Evolutionary conservation across 768 basidiomycete species (phyloP), one percentile per base, ranked within the genome.

Genomic region (Paxillus involutus): DNA sequence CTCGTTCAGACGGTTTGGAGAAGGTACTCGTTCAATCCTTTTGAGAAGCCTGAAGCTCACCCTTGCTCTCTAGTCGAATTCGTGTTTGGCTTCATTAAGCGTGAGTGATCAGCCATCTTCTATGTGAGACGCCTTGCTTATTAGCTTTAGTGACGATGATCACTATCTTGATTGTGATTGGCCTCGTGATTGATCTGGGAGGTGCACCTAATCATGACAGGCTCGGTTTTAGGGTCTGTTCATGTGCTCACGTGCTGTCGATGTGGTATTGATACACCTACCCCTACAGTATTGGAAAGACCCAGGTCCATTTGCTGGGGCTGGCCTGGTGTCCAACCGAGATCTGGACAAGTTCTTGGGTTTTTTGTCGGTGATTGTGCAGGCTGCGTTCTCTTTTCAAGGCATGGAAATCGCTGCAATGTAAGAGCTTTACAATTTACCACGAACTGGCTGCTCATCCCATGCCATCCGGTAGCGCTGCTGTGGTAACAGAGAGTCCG

Each of bases 401-500:
- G n/a, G n/a, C n/a, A n/a, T n/a, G n/a, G n/a, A n/a, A n/a, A n/a
- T n/a, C n/a, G n/a, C n/a, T n/a, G n/a, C n/a, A n/a, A n/a, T n/a
- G n/a, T n/a, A n/a, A n/a, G n/a, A n/a, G n/a, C n/a, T n/a, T n/a
- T n/a, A n/a, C n/a, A n/a, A n/a, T n/a, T n/a, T n/a, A n/a, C n/a
- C n/a, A n/a, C n/a, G n/a, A n/a, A n/a, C n/a, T n/a, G n/a, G n/a
- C n/a, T n/a, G n/a, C 45, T 53, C 47, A 53, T 44, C 30, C n/a
- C 24, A 58, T 52, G 52, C 21, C 62, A 3, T 46, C 56, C 19
- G 56, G 43, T 49, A 85, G 85, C 47, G 85, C 89, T 30, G 89
- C 88, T 11, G 86, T 85, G 0, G 91, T 92, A 68, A 89, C 88
- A 0, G 79, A 83, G 61, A 89, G 78, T 66, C 91, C 91, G 3